phyloP scores from a whole-genome alignment of 352 stramenopile species.

The Ophiocytium majus region DNA sequence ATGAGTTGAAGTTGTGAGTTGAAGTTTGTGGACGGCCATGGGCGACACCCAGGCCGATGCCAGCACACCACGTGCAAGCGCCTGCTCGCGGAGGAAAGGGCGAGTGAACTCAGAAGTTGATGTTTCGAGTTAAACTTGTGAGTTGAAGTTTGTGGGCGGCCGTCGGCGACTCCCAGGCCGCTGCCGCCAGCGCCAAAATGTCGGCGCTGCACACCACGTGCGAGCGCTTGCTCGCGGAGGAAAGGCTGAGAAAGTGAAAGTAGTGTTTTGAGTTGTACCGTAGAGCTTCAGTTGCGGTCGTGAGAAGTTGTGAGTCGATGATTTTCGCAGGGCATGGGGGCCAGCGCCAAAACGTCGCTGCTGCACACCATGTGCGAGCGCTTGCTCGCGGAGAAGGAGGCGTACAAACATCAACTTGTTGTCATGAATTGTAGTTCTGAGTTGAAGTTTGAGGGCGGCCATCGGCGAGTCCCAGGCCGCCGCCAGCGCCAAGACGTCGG shows the following conservation, averaged over 20 bases:
- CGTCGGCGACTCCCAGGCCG: too few relatives aligned
- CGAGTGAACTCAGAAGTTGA: too few relatives aligned
- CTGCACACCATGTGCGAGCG: background rate
- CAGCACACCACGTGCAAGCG: conserved; percentile 51
- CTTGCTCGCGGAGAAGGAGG: background rate
- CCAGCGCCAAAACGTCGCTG: background rate
- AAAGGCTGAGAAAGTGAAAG: background rate
- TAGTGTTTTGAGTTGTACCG: background rate
- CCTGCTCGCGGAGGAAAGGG: conserved; percentile 41
- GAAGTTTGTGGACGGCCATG: too few relatives aligned
- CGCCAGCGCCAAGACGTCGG: conserved; percentile 38
- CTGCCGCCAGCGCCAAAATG: conserved; percentile 40
- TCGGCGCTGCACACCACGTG: conserved; percentile 52
- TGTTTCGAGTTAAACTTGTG: background rate
- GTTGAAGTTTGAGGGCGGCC: too few relatives aligned
- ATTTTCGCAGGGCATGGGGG: too few relatives aligned
- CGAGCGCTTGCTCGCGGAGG: conserved; percentile 40
- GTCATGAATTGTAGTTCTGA: background rate
- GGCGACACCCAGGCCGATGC: too few relatives aligned
- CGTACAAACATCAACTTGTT: too few relatives aligned
- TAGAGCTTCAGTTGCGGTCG: too few relatives aligned
- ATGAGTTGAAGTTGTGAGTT: background rate
- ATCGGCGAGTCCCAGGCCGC: too few relatives aligned
- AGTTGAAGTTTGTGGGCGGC: too few relatives aligned
- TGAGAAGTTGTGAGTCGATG: too few relatives aligned